Evolutionary conservation across 768 basidiomycete genomes (phyloP), one percentile per base, ranked within the genome.

Genomic region (Exidia glandulosa): DNA sequence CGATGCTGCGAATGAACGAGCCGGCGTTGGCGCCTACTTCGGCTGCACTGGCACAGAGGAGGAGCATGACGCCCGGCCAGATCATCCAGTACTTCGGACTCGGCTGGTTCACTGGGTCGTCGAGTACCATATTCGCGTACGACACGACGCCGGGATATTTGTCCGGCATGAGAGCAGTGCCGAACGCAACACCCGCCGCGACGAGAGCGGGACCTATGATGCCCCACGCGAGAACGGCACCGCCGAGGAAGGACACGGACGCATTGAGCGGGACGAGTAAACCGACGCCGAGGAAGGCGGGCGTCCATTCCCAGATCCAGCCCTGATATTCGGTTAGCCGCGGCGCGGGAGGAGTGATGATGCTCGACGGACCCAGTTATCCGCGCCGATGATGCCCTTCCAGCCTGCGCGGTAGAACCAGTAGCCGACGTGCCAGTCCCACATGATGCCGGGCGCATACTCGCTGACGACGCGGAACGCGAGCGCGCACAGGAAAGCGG

Each of bases 391-490:
- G 67, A 83, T 82, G 63, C 77, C 76, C 10, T 77, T 79, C 73
- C 81, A 83, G n/a, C 81, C 83, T 29, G 83, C 64, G 47, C 80
- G 74, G 68, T 76, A 82, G 25, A 83, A 72, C 16, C 79, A 79
- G 79, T 82, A 84, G 59, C 81, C 82, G 57, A 82, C 75, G 63
- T 85, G 83, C 83, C 82, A 85, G 65, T 85, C 83, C 65, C 76
- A 83, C 64, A 81, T 74, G 32, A 85, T 63, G n/a, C 83, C 83
- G 29, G 83, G 84, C 14, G 80, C 79, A 68, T 85, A 84, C 37
- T 78, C 78, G 57, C 77, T 76, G 63, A 81, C 66, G 16, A 83
- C 80, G 64, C 83, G 82, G 70, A 71, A 79, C 29, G 74, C 63
- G 65, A 86, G 81, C 50, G 78, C 72, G 50, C 69, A 65, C 57